These are phyloP conservation scores for Chenopodium formosanum DNA, from an alignment of 148 eudicot genomes.

Conservation along the genomic window DNA sequence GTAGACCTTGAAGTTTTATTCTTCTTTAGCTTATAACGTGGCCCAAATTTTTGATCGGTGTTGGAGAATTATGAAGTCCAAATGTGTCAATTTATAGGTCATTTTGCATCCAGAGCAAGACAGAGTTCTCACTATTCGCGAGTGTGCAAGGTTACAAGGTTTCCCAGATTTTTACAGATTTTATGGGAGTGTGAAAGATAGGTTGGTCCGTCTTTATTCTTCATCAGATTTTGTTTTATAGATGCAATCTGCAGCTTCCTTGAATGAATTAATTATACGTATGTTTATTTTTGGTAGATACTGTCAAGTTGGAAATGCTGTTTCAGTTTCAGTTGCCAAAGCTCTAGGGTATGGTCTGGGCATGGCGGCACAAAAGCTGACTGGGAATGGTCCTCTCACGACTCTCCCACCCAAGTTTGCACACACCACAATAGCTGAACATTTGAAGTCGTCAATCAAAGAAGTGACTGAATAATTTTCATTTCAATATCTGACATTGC, in stretches of 20 bases:
- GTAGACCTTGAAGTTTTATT: conserved; percentile 23
- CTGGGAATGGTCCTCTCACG: conserved; percentile 39
- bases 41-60: neutral
- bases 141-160: conserved; percentile 60
- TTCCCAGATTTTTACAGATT: conserved; percentile 56
- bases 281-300: conserved; percentile 32
- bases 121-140: conserved; percentile 56
- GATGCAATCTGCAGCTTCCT: neutral
- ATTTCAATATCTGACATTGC: neutral
- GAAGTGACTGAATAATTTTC: conserved; percentile 1
- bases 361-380: conserved; percentile 40
- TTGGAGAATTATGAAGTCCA: neutral
- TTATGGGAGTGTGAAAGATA: conserved; percentile 44
- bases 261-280: neutral
- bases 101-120: conserved; percentile 66
- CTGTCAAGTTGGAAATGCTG: conserved; percentile 61
- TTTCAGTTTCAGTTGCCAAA: conserved; percentile 49
- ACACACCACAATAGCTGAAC: conserved; percentile 26
- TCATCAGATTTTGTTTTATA: neutral
- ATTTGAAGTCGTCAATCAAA: neutral
- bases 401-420: conserved; percentile 46
- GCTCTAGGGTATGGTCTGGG: conserved; percentile 56
- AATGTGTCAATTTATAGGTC: conserved; percentile 24
- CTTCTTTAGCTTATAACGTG: neutral
- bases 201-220: conserved; percentile 25